Base-by-base conservation (phyloP, 2,329 filamentous ascomycete genomes). In the Penicillium frequentans region DNA sequence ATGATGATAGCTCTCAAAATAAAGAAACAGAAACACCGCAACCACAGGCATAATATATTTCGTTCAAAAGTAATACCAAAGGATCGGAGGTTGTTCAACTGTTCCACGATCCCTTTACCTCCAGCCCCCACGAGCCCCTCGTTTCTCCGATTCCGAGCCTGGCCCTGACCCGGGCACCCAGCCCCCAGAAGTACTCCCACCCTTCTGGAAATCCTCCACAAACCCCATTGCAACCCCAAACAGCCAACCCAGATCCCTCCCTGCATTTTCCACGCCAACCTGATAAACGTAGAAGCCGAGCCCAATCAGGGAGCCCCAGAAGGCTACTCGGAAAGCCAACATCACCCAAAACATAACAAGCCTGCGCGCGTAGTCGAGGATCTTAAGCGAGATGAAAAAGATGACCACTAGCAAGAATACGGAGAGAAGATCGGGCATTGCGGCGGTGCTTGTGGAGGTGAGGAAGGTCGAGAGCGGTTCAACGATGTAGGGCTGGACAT, bases 301-400 rank as follows among this genome's bases (percentile, higher is more conserved):
- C 0, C 81, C 79, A 5, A 81, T 75, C 2, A 93, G 64, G 2
- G 77, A 71, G 1, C 82, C 82, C 85, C 86, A 95, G 61, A 91
- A 85, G 1, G 84, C 72, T 43, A 91, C 64, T 24, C 83, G 77
- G 61, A 90, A 72, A 11, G 81, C 80, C 54, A 96, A 70, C n/a
- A 83, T 79, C 52, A 91, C 84, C 86, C 91, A 91, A 78, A 87
- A 96, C 69, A 91, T 78, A 56, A 96, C 80, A 21, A 91, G 77
- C 58, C 90, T 84, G 59, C 87, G 86, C 19, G 91, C 78, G 77
- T 89, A 88, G 70, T 87, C 83, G 62, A 88, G 76, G 43, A 95
- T 79, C 62, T 85, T 84, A 57, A 88, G 75, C 13, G 81, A 82
- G 55, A 93, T 71, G 69, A 91, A 79, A 51, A 93, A 73, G 54